Evolutionary conservation across 257 asterid genomes (phyloP), one percentile per base, ranked within the genome.

Genomic region (Solanum acaule): DNA sequence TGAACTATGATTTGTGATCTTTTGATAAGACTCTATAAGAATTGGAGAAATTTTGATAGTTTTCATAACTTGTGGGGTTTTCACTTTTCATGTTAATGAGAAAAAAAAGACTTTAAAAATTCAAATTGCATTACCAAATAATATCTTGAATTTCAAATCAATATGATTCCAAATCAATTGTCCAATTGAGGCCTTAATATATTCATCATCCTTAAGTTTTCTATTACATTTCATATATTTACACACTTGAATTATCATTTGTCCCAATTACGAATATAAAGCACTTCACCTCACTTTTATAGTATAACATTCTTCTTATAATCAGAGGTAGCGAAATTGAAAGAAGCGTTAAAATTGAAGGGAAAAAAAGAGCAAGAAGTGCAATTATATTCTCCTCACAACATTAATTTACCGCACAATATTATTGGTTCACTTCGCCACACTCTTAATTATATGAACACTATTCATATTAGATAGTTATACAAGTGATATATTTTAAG

Each of bases 201-300:
- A 23, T 23, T 23, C 70, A 23, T 23, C 70, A 61, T 23, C 70
- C 29, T 61, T 22, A 22, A 61, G 70, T 61, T 23, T 63, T 7
- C 6, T 63, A 63, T 23, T 63, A 23, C 15, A 23, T 63, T 63
- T 63, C 3, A n/a, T n/a, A n/a, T n/a, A 63, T 2, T 10, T 63
- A n/a, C 0, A 63, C 1, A 63, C 0, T 63, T 1, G 1, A 63
- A 10, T 3, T 23, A 9, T 23, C 3, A 61, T 61, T 0, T 63
- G 15, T 23, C 3, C 1, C 3, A 61, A 59, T 23, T 56, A 15
- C 1, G 0, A 63, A 63, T 63, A 23, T 23, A n/a, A 63, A 63
- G 0, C 31, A 56, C 4, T 59, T 61, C 29, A 61, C 6, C 70
- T 56, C n/a, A 0, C 11, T 56, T 18, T 56, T 56, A 3, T 18